Conservation (phyloP, 257 asterid species). For the Lycium barbarum region DNA sequence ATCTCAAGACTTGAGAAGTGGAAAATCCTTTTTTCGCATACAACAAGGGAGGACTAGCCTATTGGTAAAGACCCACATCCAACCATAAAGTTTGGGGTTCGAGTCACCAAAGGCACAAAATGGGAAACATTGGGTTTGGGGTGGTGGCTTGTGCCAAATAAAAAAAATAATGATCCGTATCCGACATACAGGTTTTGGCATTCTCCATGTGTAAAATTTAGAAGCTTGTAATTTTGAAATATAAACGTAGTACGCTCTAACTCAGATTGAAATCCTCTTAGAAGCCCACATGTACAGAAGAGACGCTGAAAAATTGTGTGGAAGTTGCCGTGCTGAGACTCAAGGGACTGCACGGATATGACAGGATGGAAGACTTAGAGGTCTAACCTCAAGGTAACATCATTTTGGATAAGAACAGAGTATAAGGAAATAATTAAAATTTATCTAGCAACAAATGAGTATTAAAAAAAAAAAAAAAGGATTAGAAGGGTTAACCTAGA, state of each 20-base stretch:
- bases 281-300: background rate
- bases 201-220: background rate
- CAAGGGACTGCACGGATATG: background rate
- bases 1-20: background rate
- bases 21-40: constrained; percentile 19
- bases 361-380: background rate
- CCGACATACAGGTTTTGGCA: background rate
- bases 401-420: background rate
- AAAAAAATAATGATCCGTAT: constrained; percentile 1
- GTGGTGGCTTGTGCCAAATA: constrained; percentile 2
- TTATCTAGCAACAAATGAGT: constrained; percentile 18
- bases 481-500: background rate
- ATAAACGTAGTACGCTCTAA: background rate
- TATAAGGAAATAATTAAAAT: constrained; percentile 8
- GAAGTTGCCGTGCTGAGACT: background rate
- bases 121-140: constrained; percentile 19
- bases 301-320: background rate
- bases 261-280: background rate
- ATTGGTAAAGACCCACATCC: background rate
- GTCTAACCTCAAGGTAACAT: constrained; percentile 12
- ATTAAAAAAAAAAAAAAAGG: no score
- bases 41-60: background rate
- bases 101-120: constrained; percentile 21
- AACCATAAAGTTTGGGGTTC: background rate
- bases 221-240: constrained; percentile 11